Evolutionary conservation across 139 green algal genomes (phyloP).

Genomic region (Trebouxia sp.): DNA sequence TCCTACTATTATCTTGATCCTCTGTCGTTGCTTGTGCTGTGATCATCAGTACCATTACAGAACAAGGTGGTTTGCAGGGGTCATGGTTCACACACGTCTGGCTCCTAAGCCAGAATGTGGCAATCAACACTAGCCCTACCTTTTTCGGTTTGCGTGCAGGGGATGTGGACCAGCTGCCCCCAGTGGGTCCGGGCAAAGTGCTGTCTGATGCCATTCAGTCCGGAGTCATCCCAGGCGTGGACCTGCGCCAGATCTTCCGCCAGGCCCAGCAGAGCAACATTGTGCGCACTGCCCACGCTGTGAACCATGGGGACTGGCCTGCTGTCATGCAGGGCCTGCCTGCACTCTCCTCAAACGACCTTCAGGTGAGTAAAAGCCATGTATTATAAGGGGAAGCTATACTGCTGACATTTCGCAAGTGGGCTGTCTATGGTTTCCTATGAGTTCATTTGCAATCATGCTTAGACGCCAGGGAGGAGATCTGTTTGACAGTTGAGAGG

Average conservation of each 20-base stretch:
- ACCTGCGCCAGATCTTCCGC: slow-evolving; percentile 77
- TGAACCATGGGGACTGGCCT: slow-evolving; percentile 57
- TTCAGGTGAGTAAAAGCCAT: neutral
- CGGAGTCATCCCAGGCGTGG: slow-evolving; percentile 55
- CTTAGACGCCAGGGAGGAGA: no score
- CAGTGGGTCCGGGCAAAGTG: slow-evolving; percentile 70
- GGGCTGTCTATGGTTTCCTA: neutral
- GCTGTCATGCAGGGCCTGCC: slow-evolving; percentile 40
- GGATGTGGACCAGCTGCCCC: slow-evolving; percentile 87
- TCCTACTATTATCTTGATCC: no score
- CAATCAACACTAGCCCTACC: no score
- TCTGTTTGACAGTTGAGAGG: no score
- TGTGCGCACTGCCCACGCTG: slow-evolving; percentile 64
- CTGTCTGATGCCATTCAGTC: slow-evolving; percentile 56
- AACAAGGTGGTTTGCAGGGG: no score
- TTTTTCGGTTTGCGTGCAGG: no score
- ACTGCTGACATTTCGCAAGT: neutral
- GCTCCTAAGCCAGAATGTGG: no score
- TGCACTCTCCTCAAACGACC: neutral
- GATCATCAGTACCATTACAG: no score
- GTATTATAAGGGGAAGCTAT: no score
- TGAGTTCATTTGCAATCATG: no score
- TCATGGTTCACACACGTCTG: no score
- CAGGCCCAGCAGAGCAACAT: slow-evolving; percentile 67
- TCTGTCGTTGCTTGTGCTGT: no score